Conservation (phyloP, 108 stramenopile species). For the Epithemia pelagica region DNA sequence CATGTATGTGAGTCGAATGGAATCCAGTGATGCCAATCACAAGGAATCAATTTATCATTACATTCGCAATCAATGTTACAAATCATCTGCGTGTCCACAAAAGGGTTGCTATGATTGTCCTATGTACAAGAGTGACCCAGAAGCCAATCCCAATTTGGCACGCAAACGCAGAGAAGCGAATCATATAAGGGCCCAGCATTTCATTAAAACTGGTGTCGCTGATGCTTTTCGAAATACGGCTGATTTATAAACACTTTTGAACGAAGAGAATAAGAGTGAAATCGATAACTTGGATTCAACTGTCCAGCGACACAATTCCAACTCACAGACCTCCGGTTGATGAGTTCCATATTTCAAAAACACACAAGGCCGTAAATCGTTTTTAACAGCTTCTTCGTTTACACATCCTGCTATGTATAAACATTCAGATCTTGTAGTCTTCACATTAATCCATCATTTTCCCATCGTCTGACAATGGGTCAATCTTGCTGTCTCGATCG, state of each 20-base stretch:
- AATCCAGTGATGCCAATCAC: neutral
- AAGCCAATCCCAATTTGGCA: conserved; percentile 67
- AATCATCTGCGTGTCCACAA: conserved; percentile 51
- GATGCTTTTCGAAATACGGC: conserved; percentile 49
- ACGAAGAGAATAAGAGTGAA: too few relatives aligned
- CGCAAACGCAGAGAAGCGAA: conserved; percentile 34
- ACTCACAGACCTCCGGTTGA: too few relatives aligned
- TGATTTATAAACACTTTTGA: conserved; percentile 58
- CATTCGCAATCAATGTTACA: neutral
- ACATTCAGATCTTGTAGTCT: too few relatives aligned
- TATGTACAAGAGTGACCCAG: conserved; percentile 31
- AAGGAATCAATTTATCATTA: conserved; percentile 5
- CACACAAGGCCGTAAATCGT: too few relatives aligned
- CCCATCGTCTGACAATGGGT: conserved; percentile 42
- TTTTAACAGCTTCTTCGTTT: too few relatives aligned
- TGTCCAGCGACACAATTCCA: too few relatives aligned
- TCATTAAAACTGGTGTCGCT: conserved; percentile 57
- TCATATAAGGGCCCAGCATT: conserved; percentile 51
- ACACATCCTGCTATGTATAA: too few relatives aligned
- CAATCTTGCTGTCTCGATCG: conserved; percentile 39
- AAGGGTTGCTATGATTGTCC: conserved; percentile 80
- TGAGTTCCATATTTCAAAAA: too few relatives aligned
- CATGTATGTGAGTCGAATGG: neutral
- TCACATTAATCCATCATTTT: too few relatives aligned
- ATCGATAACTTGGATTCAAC: too few relatives aligned